Evolutionary conservation across 1,284 basidiomycete genomes (phyloP).

Genomic region (Wallemia ichthyophaga): DNA sequence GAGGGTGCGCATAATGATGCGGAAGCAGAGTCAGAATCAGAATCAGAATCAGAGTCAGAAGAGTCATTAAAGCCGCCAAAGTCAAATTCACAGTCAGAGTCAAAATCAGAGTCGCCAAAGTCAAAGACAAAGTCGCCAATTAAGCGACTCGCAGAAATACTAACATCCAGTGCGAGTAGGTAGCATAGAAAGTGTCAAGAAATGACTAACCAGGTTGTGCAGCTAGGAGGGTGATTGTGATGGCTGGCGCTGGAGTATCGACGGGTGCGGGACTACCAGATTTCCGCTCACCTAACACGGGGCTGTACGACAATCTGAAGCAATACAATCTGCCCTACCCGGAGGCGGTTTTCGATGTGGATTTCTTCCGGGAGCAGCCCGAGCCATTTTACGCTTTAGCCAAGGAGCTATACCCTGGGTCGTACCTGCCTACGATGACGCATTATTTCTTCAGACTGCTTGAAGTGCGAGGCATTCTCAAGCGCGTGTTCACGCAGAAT

Average conservation of each 20-base stretch:
- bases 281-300: conserved; percentile 21
- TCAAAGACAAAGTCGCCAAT: background rate
- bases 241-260: background rate
- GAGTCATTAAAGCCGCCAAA: background rate
- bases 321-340: conserved; percentile 23
- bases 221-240: background rate
- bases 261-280: conserved; percentile 11
- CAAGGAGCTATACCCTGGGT: conserved; percentile 18
- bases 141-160: background rate
- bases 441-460: conserved; percentile 18
- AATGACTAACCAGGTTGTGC: too few relatives aligned
- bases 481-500: conserved; percentile 11
- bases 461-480: conserved; percentile 13
- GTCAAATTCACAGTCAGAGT: too few relatives aligned
- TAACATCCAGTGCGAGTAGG: background rate
- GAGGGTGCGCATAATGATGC: too few relatives aligned
- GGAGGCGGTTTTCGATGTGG: conserved; percentile 25
- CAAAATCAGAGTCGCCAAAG: background rate
- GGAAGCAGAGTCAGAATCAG: too few relatives aligned
- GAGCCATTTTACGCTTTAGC: conserved; percentile 7
- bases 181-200: background rate
- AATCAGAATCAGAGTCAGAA: background rate
- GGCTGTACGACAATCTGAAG: conserved; percentile 23
- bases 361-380: conserved; percentile 15
- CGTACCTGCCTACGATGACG: conserved; percentile 16